These are phyloP conservation scores for Chenopodium quinoa DNA, from an alignment of 148 eudicot genomes.

Conservation along the genomic window DNA sequence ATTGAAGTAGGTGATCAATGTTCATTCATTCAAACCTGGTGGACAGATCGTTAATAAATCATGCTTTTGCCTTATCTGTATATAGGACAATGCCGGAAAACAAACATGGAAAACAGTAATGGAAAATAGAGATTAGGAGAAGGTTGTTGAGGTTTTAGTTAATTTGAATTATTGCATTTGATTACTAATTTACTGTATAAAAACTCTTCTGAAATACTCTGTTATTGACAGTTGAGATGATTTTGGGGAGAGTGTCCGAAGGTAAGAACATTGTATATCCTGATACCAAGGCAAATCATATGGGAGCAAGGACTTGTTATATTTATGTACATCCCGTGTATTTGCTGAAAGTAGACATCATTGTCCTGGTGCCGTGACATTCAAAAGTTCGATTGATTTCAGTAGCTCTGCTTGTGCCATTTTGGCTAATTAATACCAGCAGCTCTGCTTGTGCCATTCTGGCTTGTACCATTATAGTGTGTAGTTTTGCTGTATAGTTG, in stretches of 20 bases:
- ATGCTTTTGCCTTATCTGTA: conserved; percentile 21
- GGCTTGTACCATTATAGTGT: conserved; percentile 36
- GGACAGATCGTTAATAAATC: conserved; percentile 1
- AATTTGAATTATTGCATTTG: conserved; percentile 1
- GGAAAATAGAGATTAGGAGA: conserved; percentile 18
- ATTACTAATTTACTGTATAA: not conserved
- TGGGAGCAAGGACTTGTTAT: conserved; percentile 21
- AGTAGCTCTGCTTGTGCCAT: conserved; percentile 20
- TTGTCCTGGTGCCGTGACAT: conserved; percentile 15
- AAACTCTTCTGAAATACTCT: conserved; percentile 23
- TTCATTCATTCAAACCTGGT: not conserved
- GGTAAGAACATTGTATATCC: conserved; percentile 19
- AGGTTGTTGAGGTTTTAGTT: conserved; percentile 20
- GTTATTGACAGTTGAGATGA: conserved; percentile 22
- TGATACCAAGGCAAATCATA: conserved; percentile 16
- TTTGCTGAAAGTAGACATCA: conserved; percentile 17
- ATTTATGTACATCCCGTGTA: conserved; percentile 8
- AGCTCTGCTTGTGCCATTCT: conserved; percentile 19
- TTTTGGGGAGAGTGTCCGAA: conserved; percentile 21
- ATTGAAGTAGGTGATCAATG: not conserved
- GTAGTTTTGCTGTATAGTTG: conserved; percentile 47
- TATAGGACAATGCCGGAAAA: conserved; percentile 33
- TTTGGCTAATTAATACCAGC: conserved; percentile 6
- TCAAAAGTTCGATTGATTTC: conserved; percentile 5
- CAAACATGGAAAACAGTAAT: conserved; percentile 20